phyloP scores from a whole-genome alignment of 2,329 filamentous ascomycete species.

The Tricladium varicosporioides region DNA sequence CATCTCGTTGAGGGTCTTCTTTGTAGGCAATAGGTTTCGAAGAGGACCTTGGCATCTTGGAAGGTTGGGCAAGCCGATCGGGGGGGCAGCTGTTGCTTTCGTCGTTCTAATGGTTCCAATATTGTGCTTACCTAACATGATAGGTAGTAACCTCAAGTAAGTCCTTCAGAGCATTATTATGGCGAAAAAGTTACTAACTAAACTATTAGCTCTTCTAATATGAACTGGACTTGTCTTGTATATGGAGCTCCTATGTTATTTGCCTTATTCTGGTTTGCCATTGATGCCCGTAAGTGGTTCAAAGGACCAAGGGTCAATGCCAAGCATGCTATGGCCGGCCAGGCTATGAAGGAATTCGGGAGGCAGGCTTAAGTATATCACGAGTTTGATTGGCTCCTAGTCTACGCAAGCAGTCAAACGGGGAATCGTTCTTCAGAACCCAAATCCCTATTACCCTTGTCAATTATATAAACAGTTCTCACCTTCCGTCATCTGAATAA shows the following conservation, averaged over 20 bases:
- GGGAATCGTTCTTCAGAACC: not conserved
- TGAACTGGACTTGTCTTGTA: not conserved
- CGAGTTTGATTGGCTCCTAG: not conserved
- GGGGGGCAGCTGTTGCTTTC: constrained; percentile 53
- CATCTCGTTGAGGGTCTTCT: constrained; percentile 55
- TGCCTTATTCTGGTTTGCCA: not conserved
- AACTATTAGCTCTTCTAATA: not conserved
- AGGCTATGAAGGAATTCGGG: not conserved
- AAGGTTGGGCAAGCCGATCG: constrained; percentile 54
- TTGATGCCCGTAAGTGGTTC: not conserved
- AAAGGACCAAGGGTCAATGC: not conserved
- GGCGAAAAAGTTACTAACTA: not conserved
- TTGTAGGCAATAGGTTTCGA: constrained; percentile 60
- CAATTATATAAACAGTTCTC: not conserved
- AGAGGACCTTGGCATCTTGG: constrained; percentile 66
- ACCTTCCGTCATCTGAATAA: not conserved
- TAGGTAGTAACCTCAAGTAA: constrained; percentile 46
- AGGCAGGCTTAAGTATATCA: not conserved
- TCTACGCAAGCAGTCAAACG: not conserved
- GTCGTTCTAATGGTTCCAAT: constrained; percentile 65
- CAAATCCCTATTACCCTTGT: not conserved
- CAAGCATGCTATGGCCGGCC: not conserved
- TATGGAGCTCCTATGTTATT: not conserved
- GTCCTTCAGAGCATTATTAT: not conserved
- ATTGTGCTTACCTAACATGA: constrained; percentile 58